phyloP scores from a whole-genome alignment of 2,329 filamentous ascomycete genomes.

The Ophiosphaerella korrae region DNA sequence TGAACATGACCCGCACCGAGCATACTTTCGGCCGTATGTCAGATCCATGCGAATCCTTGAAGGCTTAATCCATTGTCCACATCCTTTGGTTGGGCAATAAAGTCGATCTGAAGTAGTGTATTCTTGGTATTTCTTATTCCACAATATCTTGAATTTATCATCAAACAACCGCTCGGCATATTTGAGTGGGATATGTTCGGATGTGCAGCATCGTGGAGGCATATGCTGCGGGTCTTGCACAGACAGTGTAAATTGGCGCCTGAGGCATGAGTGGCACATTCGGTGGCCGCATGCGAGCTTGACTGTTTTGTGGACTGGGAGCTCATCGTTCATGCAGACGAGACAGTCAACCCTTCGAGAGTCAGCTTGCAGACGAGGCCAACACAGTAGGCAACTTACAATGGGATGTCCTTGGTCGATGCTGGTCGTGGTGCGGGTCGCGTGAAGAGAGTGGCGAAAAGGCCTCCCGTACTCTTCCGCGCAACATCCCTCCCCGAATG shows the following conservation, averaged over 20 bases:
- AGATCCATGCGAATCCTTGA: constrained; percentile 65
- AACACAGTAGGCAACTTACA: constrained; percentile 11
- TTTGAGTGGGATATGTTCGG: constrained; percentile 73
- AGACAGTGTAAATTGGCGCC: constrained; percentile 74
- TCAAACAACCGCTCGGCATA: constrained; percentile 79
- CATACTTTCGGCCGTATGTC: constrained; percentile 63
- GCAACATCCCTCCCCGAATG: constrained; percentile 31
- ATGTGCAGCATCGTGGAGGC: constrained; percentile 81
- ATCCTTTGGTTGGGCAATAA: constrained; percentile 75
- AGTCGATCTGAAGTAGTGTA: constrained; percentile 74
- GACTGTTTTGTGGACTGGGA: constrained; percentile 66
- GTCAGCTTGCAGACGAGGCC: constrained; percentile 14
- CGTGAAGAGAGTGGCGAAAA: constrained; percentile 41
- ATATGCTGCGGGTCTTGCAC: constrained; percentile 78
- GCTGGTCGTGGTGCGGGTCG: constrained; percentile 28
- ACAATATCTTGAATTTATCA: constrained; percentile 72
- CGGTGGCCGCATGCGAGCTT: constrained; percentile 79
- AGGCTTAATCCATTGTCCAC: constrained; percentile 81
- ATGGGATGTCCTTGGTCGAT: constrained; percentile 33
- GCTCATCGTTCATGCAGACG: constrained; percentile 70
- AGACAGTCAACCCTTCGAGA: constrained; percentile 69
- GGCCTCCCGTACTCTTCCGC: constrained; percentile 40
- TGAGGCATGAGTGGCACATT: constrained; percentile 80
- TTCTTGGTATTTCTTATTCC: constrained; percentile 82
- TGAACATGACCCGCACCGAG: constrained; percentile 72